Evolutionary conservation across 1,139 yeast species (phyloP), one percentile per base, ranked within the genome.

Genomic region (Kurtzmaniella quercitrusa): DNA sequence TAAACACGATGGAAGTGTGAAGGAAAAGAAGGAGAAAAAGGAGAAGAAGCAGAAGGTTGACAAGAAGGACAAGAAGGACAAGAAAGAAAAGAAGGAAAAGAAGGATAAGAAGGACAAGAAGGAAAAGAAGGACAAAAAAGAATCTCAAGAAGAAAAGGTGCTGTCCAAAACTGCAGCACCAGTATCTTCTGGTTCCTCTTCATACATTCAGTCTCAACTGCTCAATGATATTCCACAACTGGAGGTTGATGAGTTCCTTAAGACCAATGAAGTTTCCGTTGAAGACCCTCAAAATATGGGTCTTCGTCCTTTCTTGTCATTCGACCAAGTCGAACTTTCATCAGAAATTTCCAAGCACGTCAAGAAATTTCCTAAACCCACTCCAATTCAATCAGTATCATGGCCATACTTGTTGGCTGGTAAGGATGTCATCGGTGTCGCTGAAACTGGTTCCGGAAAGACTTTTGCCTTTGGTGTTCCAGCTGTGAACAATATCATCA

Each of bases 381-480:
- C 98, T 3, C 98, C 98, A 28, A 93, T 93, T 55, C 99, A 93
- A 69, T 80, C 96, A n/a, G 91, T 83, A 28, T 79, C 98, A 11
- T 93, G 98, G 98, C 99, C 99, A 50, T 89, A 80, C 58, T 68
- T 94, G 42, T 69, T 93, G 42, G 68, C 80, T 28, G 86, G 87
- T 16, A 77, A 84, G 50, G 98, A 93, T 61, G 96, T 91, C 33
- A 80, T 93, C 50, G 98, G 98, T 59, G 97, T 94, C 48, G 98
- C 98, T 22, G 98, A 93, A 68, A 93, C 98, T 11, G 98, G 98
- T 38, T 88, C 96, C 0, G 98, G 98, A 57, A 93, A 93, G 65
- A 93, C 98, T 0, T 84, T 91, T 65, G 98, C 98, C 1, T 93
- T 93, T 61, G 96, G 98, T 57, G 95, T 93, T 16, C 99, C 99